Evolutionary conservation across 306 rosid genomes (phyloP), one percentile per base, ranked within the genome.

Genomic region (Pterocarpus santalinus): DNA sequence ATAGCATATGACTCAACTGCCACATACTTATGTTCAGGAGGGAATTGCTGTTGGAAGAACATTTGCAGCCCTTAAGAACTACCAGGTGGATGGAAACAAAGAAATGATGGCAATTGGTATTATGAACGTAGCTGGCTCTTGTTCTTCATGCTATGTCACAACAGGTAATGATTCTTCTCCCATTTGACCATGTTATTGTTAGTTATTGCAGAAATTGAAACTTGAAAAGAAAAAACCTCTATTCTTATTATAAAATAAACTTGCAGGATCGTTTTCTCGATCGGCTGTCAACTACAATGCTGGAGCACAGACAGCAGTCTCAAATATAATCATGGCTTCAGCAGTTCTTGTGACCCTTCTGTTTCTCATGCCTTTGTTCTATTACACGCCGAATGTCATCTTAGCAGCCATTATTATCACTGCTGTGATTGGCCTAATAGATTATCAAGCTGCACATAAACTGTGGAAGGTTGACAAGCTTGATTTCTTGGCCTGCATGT

Each of bases 41-140:
- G 99, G 99, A 86, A 81, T 96, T 80, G 99, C 99, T 9, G 99
- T 94, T 1, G 99, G 99, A 83, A 92, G 99, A 87, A 96, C 99
- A 70, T 94, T 96, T 86, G 98, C 97, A 30, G 81, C 95, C 53
- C 77, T 96, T 73, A 85, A 87, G 69, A 96, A 92, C 90, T 96
- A 96, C 90, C 99, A 96, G 82, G 98, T 94, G 34, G 99, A 96
- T 84, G 99, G 98, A 81, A 96, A 96, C 90, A 96, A 96, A 86
- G 99, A 96, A 89, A 94, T 96, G 99, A 92, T 93, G 89, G 99
- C 98, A 41, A 92, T 96, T 76, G 99, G 98, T 64, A 51, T 96
- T n/a, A 94, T 90, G 99, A 96, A 94, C 91, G 87, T 96, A 4
- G 94, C 95, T 72, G 99, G 99, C 33, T 92, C 92, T 82, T 96